Evolutionary conservation across 768 basidiomycete genomes (phyloP), one percentile per base, ranked within the genome.

Genomic region (Gloeostereum incarnatum): DNA sequence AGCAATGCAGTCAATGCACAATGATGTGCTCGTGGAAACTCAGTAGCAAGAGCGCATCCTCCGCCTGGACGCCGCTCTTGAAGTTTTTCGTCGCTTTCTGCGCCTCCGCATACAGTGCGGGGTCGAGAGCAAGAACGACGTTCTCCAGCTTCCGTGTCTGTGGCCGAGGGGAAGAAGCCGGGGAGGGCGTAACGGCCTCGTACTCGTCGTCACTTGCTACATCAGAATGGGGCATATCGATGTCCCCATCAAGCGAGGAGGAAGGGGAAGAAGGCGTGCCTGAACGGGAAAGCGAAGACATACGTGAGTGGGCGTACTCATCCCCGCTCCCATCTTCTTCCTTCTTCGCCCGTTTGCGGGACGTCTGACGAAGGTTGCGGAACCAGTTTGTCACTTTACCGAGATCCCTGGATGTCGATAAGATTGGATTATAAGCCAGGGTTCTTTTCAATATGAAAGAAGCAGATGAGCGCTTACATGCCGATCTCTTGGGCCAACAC

Each of bases 301-400:
- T 71, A 40, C 58, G 61, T 10, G 57, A 37, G 29, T 38, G 39
- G 21, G 30, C 68, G 18, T 63, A 63, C 36, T 66, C 65, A 43
- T 63, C 69, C 16, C 63, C 59, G 48, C 68, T 63, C 11, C 39
- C 36, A 32, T n/a, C 34, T 10, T 20, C 60, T 17, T 59, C 54
- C 45, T 62, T 73, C 59, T 68, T 76, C 40, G 73, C 69, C 17
- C 84, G 75, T 57, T 78, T 86, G 30, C 84, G 63, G n/a, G 84
- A 71, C 13, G 81, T 82, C 60, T 89, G 85, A 25, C 85, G 73
- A 41, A 88, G 67, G 52, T 89, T 89, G 24, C 85, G 69, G 67
- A 88, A 88, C 85, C 85, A 89, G 55, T 89, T 89, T 13, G 85
- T 86, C 37, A 89, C 84, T 59, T 85, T 86, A 46, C 78, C 80